Evolutionary conservation across 345 rosid species (phyloP).

Genomic region (Hibiscus mutabilis): DNA sequence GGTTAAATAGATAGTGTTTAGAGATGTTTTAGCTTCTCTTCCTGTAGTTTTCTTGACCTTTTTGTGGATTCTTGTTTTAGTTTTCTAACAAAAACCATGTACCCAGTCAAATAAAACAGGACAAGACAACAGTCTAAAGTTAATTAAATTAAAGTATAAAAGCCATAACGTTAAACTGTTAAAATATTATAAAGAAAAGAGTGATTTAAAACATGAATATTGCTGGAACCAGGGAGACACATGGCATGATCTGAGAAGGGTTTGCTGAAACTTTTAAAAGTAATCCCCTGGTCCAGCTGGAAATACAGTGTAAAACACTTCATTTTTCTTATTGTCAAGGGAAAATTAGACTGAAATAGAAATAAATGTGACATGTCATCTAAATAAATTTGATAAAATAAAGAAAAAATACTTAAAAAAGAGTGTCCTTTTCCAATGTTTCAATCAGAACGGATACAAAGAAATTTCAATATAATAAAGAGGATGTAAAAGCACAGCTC

Average conservation of each 20-base stretch:
- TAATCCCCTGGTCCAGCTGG: conserved; percentile 13
- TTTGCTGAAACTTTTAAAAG: background rate
- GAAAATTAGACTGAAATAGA: background rate
- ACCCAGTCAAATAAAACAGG: conserved; percentile 9
- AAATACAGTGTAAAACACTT: background rate
- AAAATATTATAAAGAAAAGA: background rate
- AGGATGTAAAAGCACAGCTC: conserved; percentile 6
- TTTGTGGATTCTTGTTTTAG: background rate
- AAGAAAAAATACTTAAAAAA: background rate
- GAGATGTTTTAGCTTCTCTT: background rate
- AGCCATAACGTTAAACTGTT: background rate
- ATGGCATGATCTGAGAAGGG: background rate
- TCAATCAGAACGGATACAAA: conserved; percentile 23
- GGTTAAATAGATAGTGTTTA: no score
- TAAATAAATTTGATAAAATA: background rate
- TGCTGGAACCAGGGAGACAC: background rate
- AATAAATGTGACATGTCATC: background rate
- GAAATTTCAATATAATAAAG: conserved; percentile 20
- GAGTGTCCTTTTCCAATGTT: conserved; percentile 1
- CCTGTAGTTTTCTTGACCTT: conserved; percentile 5
- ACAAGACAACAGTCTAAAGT: conserved; percentile 1
- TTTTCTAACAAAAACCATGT: background rate
- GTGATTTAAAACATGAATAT: background rate
- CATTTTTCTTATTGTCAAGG: background rate
- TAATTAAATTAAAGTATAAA: background rate